These are phyloP conservation scores for Backusella morwellensis DNA, from an alignment of 192 early-diverging fungal species.

Conservation along the genomic window DNA sequence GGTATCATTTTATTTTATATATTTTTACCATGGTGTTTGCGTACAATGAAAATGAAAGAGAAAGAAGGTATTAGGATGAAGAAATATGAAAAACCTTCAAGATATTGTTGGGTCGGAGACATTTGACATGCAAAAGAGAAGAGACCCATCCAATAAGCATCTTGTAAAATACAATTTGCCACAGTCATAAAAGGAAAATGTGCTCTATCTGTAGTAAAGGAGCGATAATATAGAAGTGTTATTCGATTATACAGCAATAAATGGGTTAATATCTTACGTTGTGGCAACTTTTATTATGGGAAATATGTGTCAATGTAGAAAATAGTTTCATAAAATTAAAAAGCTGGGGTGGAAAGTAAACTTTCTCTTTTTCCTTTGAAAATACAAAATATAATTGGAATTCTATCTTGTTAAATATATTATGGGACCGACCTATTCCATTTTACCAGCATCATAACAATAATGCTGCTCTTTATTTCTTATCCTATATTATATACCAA, in stretches of 20 bases:
- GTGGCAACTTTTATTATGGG: not conserved
- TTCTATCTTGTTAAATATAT: not conserved
- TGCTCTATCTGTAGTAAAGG: not conserved
- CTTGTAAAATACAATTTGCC: not conserved
- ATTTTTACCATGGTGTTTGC: not conserved
- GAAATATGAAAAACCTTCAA: not conserved
- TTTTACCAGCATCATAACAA: not conserved
- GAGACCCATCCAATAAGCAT: not conserved
- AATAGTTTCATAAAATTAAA: not conserved
- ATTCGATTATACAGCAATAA: not conserved
- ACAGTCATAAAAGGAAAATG: not conserved
- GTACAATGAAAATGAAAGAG: not conserved
- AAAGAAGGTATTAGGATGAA: not conserved
- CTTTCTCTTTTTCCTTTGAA: not conserved
- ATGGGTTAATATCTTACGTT: not conserved
- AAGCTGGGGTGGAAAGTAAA: not conserved
- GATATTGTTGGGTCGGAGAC: not conserved
- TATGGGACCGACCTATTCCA: not conserved
- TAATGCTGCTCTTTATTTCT: not conserved
- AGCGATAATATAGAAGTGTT: too few relatives aligned
- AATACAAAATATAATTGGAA: not conserved
- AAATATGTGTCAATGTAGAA: not conserved
- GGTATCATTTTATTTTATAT: not conserved
- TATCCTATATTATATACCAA: not conserved
- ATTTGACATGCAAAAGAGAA: not conserved